Conservation (phyloP, 1,284 basidiomycete species). For the Ustilago cynodontis region DNA sequence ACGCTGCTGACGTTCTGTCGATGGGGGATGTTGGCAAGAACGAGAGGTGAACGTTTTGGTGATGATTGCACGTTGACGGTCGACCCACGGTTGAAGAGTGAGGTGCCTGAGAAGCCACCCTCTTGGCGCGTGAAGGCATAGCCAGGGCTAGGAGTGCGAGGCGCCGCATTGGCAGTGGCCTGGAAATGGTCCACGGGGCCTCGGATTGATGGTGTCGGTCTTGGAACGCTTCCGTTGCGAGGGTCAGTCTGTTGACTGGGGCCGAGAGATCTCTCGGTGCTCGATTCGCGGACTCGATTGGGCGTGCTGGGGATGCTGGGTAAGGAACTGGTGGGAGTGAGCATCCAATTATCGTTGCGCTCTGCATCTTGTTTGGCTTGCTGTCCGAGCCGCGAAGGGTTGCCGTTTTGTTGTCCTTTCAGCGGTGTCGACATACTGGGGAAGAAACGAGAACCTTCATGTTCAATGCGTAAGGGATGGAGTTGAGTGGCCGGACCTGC, state of each 20-base stretch:
- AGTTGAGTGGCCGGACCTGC: constrained; percentile 34
- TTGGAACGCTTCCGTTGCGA: background rate
- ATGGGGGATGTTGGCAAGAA: constrained; percentile 15
- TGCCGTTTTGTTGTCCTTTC: constrained; percentile 8
- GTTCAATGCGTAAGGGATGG: constrained; percentile 40
- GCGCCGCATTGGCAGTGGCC: constrained; percentile 12
- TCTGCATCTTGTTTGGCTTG: constrained; percentile 7
- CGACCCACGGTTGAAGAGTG: constrained; percentile 36
- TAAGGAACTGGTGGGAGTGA: constrained; percentile 58
- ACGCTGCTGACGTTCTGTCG: constrained; percentile 15
- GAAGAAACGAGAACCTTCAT: constrained; percentile 35
- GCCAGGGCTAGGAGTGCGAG: constrained; percentile 40
- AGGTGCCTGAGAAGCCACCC: constrained; percentile 12
- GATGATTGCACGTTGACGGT: constrained; percentile 35
- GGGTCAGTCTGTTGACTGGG: background rate
- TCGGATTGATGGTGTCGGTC: constrained; percentile 23
- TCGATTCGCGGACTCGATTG: constrained; percentile 28
- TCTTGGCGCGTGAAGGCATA: constrained; percentile 21
- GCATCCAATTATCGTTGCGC: constrained; percentile 53
- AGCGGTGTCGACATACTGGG: constrained; percentile 26
- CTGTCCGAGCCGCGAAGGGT: background rate
- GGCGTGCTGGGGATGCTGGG: constrained; percentile 60
- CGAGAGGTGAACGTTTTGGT: constrained; percentile 46
- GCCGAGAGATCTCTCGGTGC: constrained; percentile 23
- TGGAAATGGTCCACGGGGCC: constrained; percentile 41